Base-by-base conservation (phyloP, 2,329 filamentous ascomycete genomes). In the Penicillium sp. region DNA sequence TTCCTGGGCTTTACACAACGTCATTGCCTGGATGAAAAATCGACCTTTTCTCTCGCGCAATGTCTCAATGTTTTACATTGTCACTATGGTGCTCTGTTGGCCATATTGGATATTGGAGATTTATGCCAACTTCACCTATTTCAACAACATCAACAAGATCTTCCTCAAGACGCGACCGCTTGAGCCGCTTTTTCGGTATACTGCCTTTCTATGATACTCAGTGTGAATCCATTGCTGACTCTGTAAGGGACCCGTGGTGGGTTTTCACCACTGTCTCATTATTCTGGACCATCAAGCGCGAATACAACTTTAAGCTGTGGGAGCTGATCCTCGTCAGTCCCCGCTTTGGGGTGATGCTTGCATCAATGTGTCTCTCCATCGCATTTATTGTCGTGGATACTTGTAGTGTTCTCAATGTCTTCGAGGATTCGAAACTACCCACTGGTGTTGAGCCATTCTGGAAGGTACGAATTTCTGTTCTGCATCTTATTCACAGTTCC, bases 1-100 rank as follows among this genome's bases (percentile, higher is more conserved):
- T n/a, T 85, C 82, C 3, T 87, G 84, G 82, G 78, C 75, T 10
- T 68, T 88, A 7, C 85, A 88, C 67, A 88, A 87, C 56, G 76
- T 87, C 53, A 83, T 88, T 52, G 79, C 84, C 0, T 88, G 84
- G 85, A 80, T 88, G 68, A 87, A 87, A 68, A 84, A 82, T 55
- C 80, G 78, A 46, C 84, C 84, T 0, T 86, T 86, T 59, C 71
- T 86, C 7, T 74, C 75, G 2, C 74, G 69, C 24, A 69, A 73
- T 7, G 76, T 78, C 24, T 84, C 78, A 40, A 62, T 73, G 8
- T 66, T 85, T 49, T 87, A 86, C 62, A 83, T 87, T 44, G 72
- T 74, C 36, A 85, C 81, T 0, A 76, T 87, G 34, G 69, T 83
- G 9, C 69, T 85, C 1, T 83, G 76, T 9, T 82, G 85, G 55